These are phyloP conservation scores for Physcomitrellopsis africana DNA, from an alignment of 225 moss, liverwort and hornwort genomes.

Conservation along the genomic window DNA sequence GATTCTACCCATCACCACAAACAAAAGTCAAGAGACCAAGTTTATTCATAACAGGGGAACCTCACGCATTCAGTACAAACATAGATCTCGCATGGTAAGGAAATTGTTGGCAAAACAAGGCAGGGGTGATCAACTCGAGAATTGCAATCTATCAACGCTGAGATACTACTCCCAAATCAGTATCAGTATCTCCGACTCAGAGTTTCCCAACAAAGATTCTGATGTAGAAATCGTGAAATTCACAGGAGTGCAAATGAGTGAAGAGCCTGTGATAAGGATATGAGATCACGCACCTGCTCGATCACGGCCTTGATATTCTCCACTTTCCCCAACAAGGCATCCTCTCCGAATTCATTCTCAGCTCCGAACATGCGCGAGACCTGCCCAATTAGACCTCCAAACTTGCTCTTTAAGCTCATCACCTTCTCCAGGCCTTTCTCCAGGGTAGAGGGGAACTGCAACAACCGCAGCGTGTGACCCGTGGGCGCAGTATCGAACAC, in stretches of 20 bases:
- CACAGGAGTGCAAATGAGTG: not conserved
- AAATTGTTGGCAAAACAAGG: not conserved
- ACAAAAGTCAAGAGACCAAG: not conserved
- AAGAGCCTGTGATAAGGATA: not conserved
- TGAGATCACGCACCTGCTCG: too few species aligned
- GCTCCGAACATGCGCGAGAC: constrained; percentile 73
- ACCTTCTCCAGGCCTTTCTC: constrained; percentile 94
- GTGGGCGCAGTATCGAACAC: constrained; percentile 87
- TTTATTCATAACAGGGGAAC: not conserved
- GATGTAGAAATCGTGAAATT: not conserved
- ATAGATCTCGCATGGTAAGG: too few species aligned
- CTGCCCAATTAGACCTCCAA: constrained; percentile 70
- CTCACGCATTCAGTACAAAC: not conserved
- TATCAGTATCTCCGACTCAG: not conserved
- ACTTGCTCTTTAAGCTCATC: constrained; percentile 79
- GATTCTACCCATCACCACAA: not conserved
- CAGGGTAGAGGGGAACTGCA: constrained; percentile 91
- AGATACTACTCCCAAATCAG: constrained; percentile 1
- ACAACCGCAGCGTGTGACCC: constrained; percentile 83
- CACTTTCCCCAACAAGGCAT: not conserved
- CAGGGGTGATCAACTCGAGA: constrained; percentile 1
- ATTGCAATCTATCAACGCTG: constrained; percentile 5
- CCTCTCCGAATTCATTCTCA: constrained; percentile 61
- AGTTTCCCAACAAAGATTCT: not conserved
- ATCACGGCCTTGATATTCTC: too few species aligned